Base-by-base conservation (phyloP, 2,329 filamentous ascomycete species). In the Tolypocladium guangdongense region DNA sequence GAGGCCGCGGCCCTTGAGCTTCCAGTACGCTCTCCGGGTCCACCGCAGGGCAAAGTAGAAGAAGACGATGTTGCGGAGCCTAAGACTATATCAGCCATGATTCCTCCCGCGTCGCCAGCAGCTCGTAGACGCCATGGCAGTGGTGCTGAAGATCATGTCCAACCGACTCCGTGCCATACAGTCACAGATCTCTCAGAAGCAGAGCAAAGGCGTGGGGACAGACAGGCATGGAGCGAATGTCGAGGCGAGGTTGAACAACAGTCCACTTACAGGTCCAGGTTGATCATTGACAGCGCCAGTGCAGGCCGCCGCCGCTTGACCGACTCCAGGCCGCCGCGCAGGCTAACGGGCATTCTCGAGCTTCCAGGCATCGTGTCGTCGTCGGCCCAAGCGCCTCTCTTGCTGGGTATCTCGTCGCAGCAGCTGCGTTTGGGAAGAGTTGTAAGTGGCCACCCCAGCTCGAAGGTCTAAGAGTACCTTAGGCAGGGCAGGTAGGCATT, bases 41-140 rank as follows among this genome's bases (percentile, higher is more conserved):
- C 90, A 87, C 66, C 91, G 86, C 49, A 95, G 75, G 56, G 96
- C 68, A 73, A 97, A 96, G 62, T 95, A 80, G 65, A 91, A 78
- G 70, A 97, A 95, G 62, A 97, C 76, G 55, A 96, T 76, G 67
- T 96, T 95, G 52, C 89, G 88, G 57, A 96, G 65, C 92, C 58
- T 59, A 16, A 27, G 10, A 33, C 11, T 8, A 20, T 47, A 27
- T 47, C 43, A 47, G 43, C 4, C 27, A 27, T 14, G 7, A n/a
- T 32, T 7, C 43, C 27, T 10, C n/a, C 2, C 3, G 27, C 10
- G 43, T 32, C 27, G 30, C 30, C 30, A 10, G 32, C 4, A 11
- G 32, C 32, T 33, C 32, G 32, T 11, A 2, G 2, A 33, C 32
- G 32, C 32, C 32, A 11, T 11, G 27, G 43, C 27, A 20, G 4